Conservation (phyloP, 306 rosid species). For the Psophocarpus tetragonolobus region DNA sequence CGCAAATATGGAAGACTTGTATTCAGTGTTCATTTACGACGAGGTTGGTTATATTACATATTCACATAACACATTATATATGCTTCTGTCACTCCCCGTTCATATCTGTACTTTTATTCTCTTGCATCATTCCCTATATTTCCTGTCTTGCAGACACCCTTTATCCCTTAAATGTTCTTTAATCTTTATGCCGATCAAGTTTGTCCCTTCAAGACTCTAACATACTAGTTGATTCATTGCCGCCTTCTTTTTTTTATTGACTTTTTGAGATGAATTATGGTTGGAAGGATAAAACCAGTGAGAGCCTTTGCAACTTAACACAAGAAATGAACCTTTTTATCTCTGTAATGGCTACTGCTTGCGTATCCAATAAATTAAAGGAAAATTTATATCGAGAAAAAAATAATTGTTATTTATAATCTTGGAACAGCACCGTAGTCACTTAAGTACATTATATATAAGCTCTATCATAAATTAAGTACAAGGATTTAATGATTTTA, state of each 20-base stretch:
- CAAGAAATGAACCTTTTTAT: not conserved
- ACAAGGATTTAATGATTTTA: not conserved
- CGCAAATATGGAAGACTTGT: constrained; percentile 60
- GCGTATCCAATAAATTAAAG: not conserved
- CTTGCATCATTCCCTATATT: not conserved
- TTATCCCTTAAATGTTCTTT: constrained; percentile 25
- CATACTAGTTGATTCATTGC: not conserved
- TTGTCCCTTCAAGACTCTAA: not conserved
- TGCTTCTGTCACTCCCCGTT: not conserved
- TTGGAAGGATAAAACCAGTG: not conserved
- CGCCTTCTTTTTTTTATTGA: not conserved
- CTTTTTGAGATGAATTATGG: not conserved
- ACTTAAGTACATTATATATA: not conserved
- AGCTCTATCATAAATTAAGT: not conserved
- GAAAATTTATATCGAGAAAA: not conserved
- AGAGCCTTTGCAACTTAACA: not conserved
- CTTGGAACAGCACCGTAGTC: not conserved
- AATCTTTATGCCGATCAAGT: not conserved
- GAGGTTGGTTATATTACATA: constrained; percentile 52
- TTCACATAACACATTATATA: not conserved
- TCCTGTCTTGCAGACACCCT: constrained; percentile 6
- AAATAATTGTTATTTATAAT: not conserved
- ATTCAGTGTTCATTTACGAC: constrained; percentile 48
- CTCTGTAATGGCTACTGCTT: not conserved
- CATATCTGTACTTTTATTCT: not conserved